Conservation (phyloP, 2,329 filamentous ascomycete genomes). For the Fusarium camptoceras region DNA sequence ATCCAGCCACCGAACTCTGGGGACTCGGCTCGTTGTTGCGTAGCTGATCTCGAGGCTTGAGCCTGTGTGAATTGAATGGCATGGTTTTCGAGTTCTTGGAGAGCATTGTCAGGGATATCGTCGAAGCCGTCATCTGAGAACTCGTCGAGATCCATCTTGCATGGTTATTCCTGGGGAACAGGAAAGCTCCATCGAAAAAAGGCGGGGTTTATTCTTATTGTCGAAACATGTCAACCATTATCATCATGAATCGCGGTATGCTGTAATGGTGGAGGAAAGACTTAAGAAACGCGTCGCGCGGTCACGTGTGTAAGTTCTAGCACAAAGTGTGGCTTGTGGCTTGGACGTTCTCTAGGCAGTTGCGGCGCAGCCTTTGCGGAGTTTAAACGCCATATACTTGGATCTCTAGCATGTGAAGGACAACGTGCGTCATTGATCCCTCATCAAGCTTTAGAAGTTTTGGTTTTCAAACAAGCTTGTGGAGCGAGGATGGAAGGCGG, state of each 20-base stretch:
- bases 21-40: conserved; percentile 44
- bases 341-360: background rate
- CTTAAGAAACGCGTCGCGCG: conserved; percentile 45
- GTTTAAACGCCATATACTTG: background rate
- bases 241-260: conserved; percentile 12
- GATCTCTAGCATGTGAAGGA: conserved; percentile 43
- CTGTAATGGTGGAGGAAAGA: conserved; percentile 10
- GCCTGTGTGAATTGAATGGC: conserved; percentile 71
- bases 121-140: conserved; percentile 75
- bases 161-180: conserved; percentile 17
- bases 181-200: conserved; percentile 42
- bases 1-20: conserved; percentile 57
- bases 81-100: conserved; percentile 73
- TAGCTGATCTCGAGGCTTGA: conserved; percentile 42
- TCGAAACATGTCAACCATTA: conserved; percentile 1
- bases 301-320: conserved; percentile 44
- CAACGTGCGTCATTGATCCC: conserved; percentile 41
- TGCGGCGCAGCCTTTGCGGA: conserved; percentile 29
- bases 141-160: conserved; percentile 62
- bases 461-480: conserved; percentile 5
- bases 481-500: conserved; percentile 12
- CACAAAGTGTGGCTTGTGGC: background rate
- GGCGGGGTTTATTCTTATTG: conserved; percentile 1
- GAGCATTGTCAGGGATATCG: conserved; percentile 65
- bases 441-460: conserved; percentile 13